Evolutionary conservation across 1,284 basidiomycete genomes (phyloP), one percentile per base, ranked within the genome.

Genomic region (Cutaneotrichosporon cavernicola): DNA sequence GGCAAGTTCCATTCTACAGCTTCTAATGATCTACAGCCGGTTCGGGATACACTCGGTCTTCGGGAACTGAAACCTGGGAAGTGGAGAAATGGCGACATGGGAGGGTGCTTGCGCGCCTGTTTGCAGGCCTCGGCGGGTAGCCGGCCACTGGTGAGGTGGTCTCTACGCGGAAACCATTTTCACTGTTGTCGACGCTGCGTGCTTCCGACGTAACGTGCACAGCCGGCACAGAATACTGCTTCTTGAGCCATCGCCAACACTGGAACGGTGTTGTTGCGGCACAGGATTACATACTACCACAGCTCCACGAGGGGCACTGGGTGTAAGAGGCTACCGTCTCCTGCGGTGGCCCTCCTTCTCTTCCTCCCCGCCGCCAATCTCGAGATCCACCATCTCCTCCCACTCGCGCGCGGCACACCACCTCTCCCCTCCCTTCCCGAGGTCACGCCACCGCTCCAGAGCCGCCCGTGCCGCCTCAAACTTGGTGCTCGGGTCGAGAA

Each of bases 381-480:
- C 77, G 21, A 77, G 50, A 21, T 69, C 70, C 5, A 75, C 66
- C 53, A 78, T 59, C 63, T 77, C 76, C 62, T 78, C 74, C 77
- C 77, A 80, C 61, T 80, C 78, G 21, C 71, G 59, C 18, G 73
- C 72, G 3, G 57, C 69, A 4, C 70, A 63, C 66, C 70, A 74
- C 30, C 76, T 50, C 46, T 74, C 72, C 1, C 78, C 78, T n/a
- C 70, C 71, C 0, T 65, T 61, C 6, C 68, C 67, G 7, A 76
- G 61, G 58, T 77, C 76, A 5, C 74, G 66, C 76, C 76, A 80
- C 4, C 67, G 64, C 61, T 80, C 78, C 11, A 80, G 67, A 5
- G 73, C 67, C 5, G 69, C 52, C 32, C 73, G 76, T 22, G 75
- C 72, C 22, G 70, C 69, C 38, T 80, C 76, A 55, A 78, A 80